These are phyloP conservation scores for Fusarium pseudograminearum DNA, from an alignment of 2,329 filamentous ascomycete species.

Conservation along the genomic window DNA sequence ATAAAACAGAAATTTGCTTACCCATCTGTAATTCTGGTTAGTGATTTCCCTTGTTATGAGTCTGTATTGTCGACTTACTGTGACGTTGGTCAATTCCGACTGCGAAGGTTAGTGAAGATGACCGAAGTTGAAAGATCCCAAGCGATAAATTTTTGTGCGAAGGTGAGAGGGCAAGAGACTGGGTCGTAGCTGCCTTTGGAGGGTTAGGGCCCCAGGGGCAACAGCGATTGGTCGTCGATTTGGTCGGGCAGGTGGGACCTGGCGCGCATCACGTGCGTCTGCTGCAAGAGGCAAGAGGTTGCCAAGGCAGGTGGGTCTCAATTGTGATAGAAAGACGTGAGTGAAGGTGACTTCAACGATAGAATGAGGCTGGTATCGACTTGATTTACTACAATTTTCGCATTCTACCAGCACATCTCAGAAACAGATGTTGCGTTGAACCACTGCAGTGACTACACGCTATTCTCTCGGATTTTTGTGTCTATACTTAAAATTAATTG, in stretches of 20 bases:
- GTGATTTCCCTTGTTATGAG: constrained; percentile 50
- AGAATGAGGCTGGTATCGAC: constrained; percentile 19
- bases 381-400: constrained; percentile 17
- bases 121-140: constrained; percentile 54
- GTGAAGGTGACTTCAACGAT: constrained; percentile 33
- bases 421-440: not conserved
- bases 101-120: constrained; percentile 57
- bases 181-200: constrained; percentile 47
- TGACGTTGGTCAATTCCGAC: constrained; percentile 61
- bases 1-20: constrained; percentile 59
- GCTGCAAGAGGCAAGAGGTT: not conserved
- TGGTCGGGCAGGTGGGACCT: no score
- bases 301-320: constrained; percentile 10
- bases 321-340: constrained; percentile 21
- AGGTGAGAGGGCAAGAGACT: constrained; percentile 54
- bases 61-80: constrained; percentile 58
- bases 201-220: constrained; percentile 52
- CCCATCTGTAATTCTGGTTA: constrained; percentile 67
- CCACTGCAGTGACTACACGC: not conserved
- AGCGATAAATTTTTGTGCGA: constrained; percentile 59
- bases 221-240: constrained; percentile 52
- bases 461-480: not conserved
- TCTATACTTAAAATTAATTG: not conserved
- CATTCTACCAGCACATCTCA: constrained; percentile 10
- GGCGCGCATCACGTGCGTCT: constrained; percentile 44